These are phyloP conservation scores for Ceratocystiopsis sp. DNA, from an alignment of 2,329 filamentous ascomycete species.

Conservation along the genomic window DNA sequence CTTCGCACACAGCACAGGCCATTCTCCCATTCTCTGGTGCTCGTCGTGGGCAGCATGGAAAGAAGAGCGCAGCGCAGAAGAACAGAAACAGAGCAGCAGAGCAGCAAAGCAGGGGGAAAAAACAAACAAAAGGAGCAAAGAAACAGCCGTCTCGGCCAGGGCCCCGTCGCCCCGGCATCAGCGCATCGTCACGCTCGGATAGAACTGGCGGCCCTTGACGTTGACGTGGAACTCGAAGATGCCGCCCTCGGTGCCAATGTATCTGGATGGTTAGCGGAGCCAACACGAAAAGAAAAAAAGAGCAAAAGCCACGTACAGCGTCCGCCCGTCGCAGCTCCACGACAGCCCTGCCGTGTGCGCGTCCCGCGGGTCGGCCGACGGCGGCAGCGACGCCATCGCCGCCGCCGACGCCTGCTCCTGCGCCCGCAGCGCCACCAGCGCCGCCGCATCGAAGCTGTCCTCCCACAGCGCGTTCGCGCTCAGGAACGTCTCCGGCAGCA, in stretches of 20 bases:
- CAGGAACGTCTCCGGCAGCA: too few relatives aligned
- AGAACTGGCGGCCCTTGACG: conserved; percentile 39
- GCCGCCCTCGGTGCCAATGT: conserved; percentile 50
- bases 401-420: background rate
- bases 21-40: background rate
- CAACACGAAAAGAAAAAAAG: conserved; percentile 3
- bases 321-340: conserved; percentile 44
- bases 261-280: conserved; percentile 24
- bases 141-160: background rate
- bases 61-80: background rate
- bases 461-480: background rate
- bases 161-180: conserved; percentile 15
- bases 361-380: conserved; percentile 36
- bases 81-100: background rate
- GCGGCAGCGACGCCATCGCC: background rate
- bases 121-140: background rate
- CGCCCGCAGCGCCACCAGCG: background rate
- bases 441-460: background rate
- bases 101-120: background rate
- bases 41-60: too few relatives aligned
- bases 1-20: background rate
- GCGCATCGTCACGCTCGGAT: conserved; percentile 36
- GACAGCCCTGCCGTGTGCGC: conserved; percentile 43
- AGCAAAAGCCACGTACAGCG: conserved; percentile 28
- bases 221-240: conserved; percentile 61